Percentiles rank a stretch among this genome's conserved stretches.
Conservation (phyloP, 2,329 filamentous ascomycete species). For the Geosmithia morbida region DNA sequence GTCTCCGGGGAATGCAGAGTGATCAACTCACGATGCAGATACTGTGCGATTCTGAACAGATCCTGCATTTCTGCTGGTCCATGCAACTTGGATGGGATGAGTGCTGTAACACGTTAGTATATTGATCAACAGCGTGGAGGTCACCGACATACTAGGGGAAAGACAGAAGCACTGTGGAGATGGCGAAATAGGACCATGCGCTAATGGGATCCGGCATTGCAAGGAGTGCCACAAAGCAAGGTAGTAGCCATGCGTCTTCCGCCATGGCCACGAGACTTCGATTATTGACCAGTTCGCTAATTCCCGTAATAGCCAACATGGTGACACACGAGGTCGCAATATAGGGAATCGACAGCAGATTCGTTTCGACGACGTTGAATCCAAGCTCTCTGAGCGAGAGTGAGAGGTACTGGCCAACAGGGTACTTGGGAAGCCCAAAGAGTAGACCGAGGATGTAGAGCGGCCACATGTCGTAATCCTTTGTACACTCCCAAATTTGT, state of each 20-base stretch:
- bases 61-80: constrained; percentile 41
- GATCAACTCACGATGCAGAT: constrained; percentile 15
- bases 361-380: constrained; percentile 35
- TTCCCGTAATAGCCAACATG: constrained; percentile 31
- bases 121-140: no score
- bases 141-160: constrained; percentile 33
- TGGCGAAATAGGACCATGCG: constrained; percentile 32
- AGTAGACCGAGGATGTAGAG: constrained; percentile 32
- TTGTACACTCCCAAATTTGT: constrained; percentile 28
- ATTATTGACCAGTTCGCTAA: constrained; percentile 34
- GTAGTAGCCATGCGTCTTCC: constrained; percentile 36
- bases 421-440: constrained; percentile 30
- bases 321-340: constrained; percentile 31
- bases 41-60: constrained; percentile 43
- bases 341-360: constrained; percentile 35
- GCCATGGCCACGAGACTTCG: constrained; percentile 32
- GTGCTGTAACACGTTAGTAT: not conserved
- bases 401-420: constrained; percentile 33
- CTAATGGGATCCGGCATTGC: constrained; percentile 19
- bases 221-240: constrained; percentile 33
- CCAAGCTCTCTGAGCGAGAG: constrained; percentile 33
- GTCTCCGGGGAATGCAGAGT: not conserved
- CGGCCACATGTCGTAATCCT: constrained; percentile 39
- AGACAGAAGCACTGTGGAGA: constrained; percentile 31
- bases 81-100: constrained; percentile 44